A percentile compares a stretch with the other conserved stretches of the same genome.
phyloP scores from a whole-genome alignment of 805 yeast species.

The Kuraishia capsulata region DNA sequence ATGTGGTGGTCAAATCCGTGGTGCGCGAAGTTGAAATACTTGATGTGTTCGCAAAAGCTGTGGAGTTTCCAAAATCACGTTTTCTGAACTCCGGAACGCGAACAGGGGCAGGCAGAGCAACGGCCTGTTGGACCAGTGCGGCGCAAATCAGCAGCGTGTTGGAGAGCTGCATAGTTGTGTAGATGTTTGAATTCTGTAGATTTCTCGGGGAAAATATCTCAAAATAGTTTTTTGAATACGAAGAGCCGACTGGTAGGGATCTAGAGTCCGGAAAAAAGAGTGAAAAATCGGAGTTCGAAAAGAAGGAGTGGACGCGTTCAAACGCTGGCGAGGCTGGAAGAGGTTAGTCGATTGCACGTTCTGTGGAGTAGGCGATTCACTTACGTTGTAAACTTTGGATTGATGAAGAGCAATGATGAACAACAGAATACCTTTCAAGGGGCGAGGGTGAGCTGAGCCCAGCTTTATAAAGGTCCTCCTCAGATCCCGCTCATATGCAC shows the following conservation, averaged over 20 bases:
- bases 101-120: constrained; percentile 1
- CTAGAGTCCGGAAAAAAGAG: constrained; percentile 1
- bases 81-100: not conserved
- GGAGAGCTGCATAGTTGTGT: not conserved
- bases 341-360: no score
- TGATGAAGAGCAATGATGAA: no score
- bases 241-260: not conserved
- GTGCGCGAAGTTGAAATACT: constrained; percentile 3
- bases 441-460: no score
- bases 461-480: no score
- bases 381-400: no score
- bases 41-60: not conserved
- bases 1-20: constrained; percentile 9
- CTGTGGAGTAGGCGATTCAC: no score
- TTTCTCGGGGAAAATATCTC: no score
- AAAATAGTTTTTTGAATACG: not conserved
- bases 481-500: no score
- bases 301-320: not conserved
- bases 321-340: no score
- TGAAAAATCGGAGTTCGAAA: not conserved
- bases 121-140: constrained; percentile 1
- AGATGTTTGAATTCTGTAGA: no score
- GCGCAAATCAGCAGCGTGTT: not conserved
- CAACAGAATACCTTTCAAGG: no score
- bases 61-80: not conserved